Percentiles rank a stretch among this genome's conserved stretches.
These are phyloP conservation scores for Isoetes engelmannii DNA, from an alignment of 83 land plant genomes.

Conservation along the genomic window DNA sequence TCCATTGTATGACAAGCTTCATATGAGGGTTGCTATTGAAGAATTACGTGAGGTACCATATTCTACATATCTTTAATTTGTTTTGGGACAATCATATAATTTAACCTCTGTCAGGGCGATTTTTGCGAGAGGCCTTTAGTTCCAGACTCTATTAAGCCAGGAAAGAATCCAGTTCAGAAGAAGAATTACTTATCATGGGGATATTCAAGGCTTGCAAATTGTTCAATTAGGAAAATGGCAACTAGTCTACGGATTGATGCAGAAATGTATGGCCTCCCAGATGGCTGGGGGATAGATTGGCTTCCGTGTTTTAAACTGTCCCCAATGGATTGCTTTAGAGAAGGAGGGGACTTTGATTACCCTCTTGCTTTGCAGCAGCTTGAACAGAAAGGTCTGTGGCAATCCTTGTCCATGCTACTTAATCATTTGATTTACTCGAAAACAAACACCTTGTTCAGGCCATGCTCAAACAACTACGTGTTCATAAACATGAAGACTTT, in stretches of 20 bases:
- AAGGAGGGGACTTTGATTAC: not conserved
- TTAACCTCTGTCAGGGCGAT: not conserved
- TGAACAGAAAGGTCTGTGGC: not conserved
- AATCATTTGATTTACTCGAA: not conserved
- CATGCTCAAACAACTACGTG: no score
- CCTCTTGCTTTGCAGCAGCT: not conserved
- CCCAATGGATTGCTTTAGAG: not conserved
- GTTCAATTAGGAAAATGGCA: not conserved
- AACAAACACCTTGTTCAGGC: not conserved
- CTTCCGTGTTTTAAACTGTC: slow-evolving; percentile 1
- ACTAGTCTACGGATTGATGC: not conserved
- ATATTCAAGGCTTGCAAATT: not conserved
- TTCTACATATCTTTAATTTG: not conserved
- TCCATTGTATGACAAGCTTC: not conserved
- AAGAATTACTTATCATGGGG: not conserved
- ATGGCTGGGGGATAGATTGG: slow-evolving; percentile 4
- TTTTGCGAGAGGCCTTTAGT: not conserved
- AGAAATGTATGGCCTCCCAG: not conserved
- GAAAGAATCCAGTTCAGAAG: not conserved
- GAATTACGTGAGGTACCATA: slow-evolving; percentile 1
- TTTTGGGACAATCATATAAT: no score
- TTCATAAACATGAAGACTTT: no score
- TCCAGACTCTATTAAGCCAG: not conserved
- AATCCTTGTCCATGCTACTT: no score
- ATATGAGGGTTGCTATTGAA: not conserved